Conservation (phyloP, 495 filamentous ascomycete species). For the Tuber melanosporum region DNA sequence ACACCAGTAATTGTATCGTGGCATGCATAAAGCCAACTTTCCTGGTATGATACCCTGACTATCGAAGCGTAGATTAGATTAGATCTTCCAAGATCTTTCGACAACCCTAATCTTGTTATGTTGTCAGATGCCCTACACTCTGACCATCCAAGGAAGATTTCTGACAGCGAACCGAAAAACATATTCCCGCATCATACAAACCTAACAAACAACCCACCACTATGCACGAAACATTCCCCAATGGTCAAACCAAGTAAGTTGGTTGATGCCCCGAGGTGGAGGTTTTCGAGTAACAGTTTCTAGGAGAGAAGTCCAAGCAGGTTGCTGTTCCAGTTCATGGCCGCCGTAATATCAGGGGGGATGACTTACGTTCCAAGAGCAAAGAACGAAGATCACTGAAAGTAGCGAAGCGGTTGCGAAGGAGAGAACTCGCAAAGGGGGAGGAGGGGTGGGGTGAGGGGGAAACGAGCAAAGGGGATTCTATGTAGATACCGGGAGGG, state of each 20-base stretch:
- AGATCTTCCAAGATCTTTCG: no score
- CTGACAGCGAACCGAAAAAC: no score
- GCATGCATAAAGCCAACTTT: no score
- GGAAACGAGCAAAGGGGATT: conserved; percentile 47
- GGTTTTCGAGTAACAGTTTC: neutral
- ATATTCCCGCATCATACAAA: no score
- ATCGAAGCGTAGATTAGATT: no score
- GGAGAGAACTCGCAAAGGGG: conserved; percentile 76
- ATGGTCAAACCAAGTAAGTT: conserved; percentile 53
- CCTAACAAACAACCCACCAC: conserved; percentile 6
- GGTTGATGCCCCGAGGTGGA: neutral
- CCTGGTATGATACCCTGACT: no score
- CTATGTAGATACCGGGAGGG: conserved; percentile 43
- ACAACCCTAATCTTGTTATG: no score
- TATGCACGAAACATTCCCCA: conserved; percentile 6
- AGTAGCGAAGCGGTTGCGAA: no score
- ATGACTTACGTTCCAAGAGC: conserved; percentile 74
- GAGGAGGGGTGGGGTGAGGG: conserved; percentile 40
- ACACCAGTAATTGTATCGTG: no score
- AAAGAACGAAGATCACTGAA: conserved; percentile 82
- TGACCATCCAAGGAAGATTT: no score
- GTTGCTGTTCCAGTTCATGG: conserved; percentile 75
- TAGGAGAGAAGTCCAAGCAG: conserved; percentile 93
- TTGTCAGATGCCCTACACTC: no score
- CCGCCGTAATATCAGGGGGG: conserved; percentile 92